phyloP scores from a whole-genome alignment of 164 flowering plant species.

The Hamamelis virginiana region DNA sequence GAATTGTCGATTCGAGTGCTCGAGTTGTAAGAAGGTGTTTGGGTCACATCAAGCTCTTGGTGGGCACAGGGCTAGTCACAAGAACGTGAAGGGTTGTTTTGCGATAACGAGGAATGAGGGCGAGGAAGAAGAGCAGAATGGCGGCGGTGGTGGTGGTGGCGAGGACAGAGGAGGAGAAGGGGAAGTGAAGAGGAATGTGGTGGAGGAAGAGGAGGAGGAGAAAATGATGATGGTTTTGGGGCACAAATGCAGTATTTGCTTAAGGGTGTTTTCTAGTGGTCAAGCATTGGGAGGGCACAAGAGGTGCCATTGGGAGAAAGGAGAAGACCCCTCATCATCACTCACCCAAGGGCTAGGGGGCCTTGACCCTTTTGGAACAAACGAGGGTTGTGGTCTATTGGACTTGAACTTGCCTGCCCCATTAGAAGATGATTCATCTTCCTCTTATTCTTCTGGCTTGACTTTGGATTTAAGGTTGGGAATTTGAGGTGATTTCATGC shows the following conservation, averaged over 20 bases:
- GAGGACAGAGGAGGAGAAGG: constrained; percentile 5
- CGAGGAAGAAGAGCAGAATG: constrained; percentile 11
- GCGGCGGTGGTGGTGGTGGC: not conserved
- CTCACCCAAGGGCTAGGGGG: constrained; percentile 8
- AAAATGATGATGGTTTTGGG: constrained; percentile 23
- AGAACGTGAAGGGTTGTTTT: constrained; percentile 81
- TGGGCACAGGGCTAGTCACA: constrained; percentile 84
- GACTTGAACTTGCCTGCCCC: constrained; percentile 62
- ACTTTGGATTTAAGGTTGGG: constrained; percentile 57
- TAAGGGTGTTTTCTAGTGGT: constrained; percentile 72
- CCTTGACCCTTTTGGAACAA: not conserved
- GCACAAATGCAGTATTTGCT: constrained; percentile 68
- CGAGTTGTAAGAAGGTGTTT: constrained; percentile 83
- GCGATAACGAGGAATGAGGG: constrained; percentile 46
- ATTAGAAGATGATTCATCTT: constrained; percentile 23
- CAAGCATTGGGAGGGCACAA: constrained; percentile 89
- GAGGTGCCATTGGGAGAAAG: constrained; percentile 82
- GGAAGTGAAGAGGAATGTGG: constrained; percentile 7
- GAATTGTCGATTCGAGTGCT: constrained; percentile 57
- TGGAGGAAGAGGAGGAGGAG: constrained; percentile 17
- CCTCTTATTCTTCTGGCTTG: constrained; percentile 30
- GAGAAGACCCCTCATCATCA: constrained; percentile 26
- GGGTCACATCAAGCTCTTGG: constrained; percentile 83
- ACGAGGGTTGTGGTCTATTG: constrained; percentile 19
- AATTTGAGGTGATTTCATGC: constrained; percentile 20